These are phyloP conservation scores for Crepidotus variabilis DNA, from an alignment of 768 basidiomycete species.

Conservation along the genomic window DNA sequence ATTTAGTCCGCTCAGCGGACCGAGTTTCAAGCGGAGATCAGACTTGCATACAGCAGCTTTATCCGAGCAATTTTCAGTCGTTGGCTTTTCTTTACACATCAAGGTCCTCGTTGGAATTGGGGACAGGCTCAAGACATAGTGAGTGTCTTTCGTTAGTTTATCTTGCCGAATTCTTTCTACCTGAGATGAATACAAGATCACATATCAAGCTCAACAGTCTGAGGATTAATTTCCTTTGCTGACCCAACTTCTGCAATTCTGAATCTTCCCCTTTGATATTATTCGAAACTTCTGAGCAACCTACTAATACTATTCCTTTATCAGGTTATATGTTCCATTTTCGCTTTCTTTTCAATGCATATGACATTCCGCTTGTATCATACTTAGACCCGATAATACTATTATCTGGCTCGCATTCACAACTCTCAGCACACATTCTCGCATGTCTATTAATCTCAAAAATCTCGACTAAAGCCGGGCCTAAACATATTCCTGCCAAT, in stretches of 20 bases:
- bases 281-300: not conserved
- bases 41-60: not conserved
- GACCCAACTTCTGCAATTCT: slow-evolving; percentile 61
- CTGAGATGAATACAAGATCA: slow-evolving; percentile 54
- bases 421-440: too few species aligned
- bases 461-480: too few species aligned
- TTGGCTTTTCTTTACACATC: slow-evolving; percentile 6
- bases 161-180: slow-evolving; percentile 2
- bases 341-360: too few species aligned
- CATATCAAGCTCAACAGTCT: slow-evolving; percentile 67
- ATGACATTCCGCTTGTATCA: too few species aligned
- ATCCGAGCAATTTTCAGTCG: not conserved
- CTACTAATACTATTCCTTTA: slow-evolving; percentile 6
- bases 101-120: not conserved
- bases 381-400: too few species aligned
- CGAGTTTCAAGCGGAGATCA: not conserved
- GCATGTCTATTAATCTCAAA: too few species aligned
- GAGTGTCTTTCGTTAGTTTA: not conserved
- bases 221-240: slow-evolving; percentile 43
- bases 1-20: not conserved
- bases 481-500: too few species aligned
- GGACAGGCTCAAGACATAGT: not conserved
- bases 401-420: too few species aligned
- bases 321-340: not conserved
- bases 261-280: slow-evolving; percentile 22